Conservation (phyloP, 768 basidiomycete species). For the Lactarius pseudohatsudake region DNA sequence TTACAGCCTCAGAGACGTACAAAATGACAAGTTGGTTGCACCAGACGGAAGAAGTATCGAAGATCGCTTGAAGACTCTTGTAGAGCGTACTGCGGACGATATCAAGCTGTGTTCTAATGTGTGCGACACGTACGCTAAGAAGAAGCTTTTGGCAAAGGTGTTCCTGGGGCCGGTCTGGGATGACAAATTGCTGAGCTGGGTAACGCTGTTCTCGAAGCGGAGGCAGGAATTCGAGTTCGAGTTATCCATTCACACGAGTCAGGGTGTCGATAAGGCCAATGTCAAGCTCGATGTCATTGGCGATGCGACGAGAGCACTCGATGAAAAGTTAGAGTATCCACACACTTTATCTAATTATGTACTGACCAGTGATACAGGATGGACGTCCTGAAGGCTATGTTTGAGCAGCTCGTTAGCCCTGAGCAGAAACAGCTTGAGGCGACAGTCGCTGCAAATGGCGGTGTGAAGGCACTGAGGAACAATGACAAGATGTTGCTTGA, state of each 20-base stretch:
- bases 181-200: slow-evolving; percentile 30
- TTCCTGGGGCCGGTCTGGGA: slow-evolving; percentile 36
- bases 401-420: slow-evolving; percentile 23
- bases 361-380: slow-evolving; percentile 20
- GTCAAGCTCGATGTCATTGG: slow-evolving; percentile 22
- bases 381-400: slow-evolving; percentile 24
- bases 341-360: not conserved
- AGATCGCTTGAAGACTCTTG: slow-evolving; percentile 37
- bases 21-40: slow-evolving; percentile 34
- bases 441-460: slow-evolving; percentile 31
- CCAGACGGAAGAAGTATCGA: slow-evolving; percentile 38
- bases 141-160: slow-evolving; percentile 34
- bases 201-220: slow-evolving; percentile 31
- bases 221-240: slow-evolving; percentile 35
- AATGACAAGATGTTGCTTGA: slow-evolving; percentile 28
- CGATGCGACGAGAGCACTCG: slow-evolving; percentile 19
- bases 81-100: slow-evolving; percentile 33
- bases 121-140: slow-evolving; percentile 38
- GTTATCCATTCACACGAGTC: slow-evolving; percentile 34
- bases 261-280: slow-evolving; percentile 22
- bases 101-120: slow-evolving; percentile 38
- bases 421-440: slow-evolving; percentile 24
- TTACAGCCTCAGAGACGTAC: slow-evolving; percentile 35
- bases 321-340: slow-evolving; percentile 26
- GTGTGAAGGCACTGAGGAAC: slow-evolving; percentile 26